These are phyloP conservation scores for Bipolaris gigantea DNA, from an alignment of 2,329 filamentous ascomycete genomes.

Conservation along the genomic window DNA sequence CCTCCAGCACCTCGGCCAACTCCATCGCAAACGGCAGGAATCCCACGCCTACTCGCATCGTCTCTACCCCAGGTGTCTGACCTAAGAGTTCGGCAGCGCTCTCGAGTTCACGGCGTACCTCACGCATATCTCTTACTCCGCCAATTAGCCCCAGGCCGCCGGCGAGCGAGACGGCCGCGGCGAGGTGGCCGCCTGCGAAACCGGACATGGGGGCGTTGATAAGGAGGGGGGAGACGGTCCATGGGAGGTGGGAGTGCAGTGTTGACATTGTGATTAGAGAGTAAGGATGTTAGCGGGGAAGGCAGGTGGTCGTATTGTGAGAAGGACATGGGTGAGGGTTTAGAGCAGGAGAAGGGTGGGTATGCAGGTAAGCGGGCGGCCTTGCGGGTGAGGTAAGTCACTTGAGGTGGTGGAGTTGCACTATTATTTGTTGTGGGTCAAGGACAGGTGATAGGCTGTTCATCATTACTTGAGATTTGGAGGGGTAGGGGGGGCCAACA, in stretches of 20 bases:
- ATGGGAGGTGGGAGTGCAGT: constrained; percentile 48
- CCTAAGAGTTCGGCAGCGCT: constrained; percentile 20
- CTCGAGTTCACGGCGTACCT: constrained; percentile 35
- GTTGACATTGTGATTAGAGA: constrained; percentile 12
- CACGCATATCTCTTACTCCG: constrained; percentile 40
- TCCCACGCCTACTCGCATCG: constrained; percentile 60
- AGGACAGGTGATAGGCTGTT: not conserved
- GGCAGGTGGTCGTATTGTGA: not conserved
- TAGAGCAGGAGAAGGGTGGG: not conserved
- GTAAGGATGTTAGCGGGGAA: not conserved
- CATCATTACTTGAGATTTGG: not conserved
- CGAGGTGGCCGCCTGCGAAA: constrained; percentile 59
- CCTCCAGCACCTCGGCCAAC: constrained; percentile 52
- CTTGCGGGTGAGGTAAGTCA: not conserved
- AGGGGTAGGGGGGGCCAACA: not conserved
- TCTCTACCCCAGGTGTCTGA: not conserved
- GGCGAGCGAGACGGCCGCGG: constrained; percentile 61
- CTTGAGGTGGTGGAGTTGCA: not conserved
- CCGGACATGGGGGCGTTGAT: constrained; percentile 69
- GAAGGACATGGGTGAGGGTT: not conserved
- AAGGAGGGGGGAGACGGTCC: constrained; percentile 61
- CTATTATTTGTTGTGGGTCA: not conserved
- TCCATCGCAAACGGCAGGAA: constrained; percentile 58
- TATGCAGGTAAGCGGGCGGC: not conserved
- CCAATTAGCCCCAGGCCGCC: constrained; percentile 52